Evolutionary conservation across 768 basidiomycete genomes (phyloP).

Genomic region (Sarcomyxa edulis): DNA sequence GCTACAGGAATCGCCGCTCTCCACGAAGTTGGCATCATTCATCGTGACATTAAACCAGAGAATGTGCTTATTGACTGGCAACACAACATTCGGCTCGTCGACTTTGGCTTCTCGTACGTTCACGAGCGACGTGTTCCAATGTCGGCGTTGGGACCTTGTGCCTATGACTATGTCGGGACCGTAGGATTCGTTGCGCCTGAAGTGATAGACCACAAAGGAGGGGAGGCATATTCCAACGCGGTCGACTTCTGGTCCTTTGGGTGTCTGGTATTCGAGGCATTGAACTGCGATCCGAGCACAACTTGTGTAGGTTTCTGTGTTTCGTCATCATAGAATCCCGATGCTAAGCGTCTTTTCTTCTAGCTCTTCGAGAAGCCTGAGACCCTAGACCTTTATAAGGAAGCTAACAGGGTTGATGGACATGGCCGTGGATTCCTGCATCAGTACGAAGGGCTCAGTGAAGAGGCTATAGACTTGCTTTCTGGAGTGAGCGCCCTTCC

Average conservation of each 20-base stretch:
- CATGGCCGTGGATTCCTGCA: constrained; percentile 21
- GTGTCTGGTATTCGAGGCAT: constrained; percentile 33
- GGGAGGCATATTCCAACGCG: constrained; percentile 20
- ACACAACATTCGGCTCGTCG: constrained; percentile 20
- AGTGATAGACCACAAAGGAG: constrained; percentile 18
- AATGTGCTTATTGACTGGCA: constrained; percentile 55
- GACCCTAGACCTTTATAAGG: not conserved
- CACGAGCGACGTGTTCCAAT: constrained; percentile 13
- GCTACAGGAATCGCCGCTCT: constrained; percentile 31
- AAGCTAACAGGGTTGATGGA: not conserved
- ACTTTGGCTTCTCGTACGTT: constrained; percentile 26
- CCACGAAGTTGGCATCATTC: constrained; percentile 71
- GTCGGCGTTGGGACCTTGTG: no score
- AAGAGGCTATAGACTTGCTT: constrained; percentile 19
- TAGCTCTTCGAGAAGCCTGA: not conserved
- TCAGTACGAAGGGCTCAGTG: constrained; percentile 15
- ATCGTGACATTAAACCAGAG: constrained; percentile 97
- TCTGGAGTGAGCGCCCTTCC: constrained; percentile 19
- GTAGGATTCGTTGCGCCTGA: constrained; percentile 36
- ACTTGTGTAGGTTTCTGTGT: constrained; percentile 16
- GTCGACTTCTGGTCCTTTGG: constrained; percentile 41
- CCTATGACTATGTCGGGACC: no score
- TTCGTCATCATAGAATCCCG: not conserved
- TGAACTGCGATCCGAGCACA: constrained; percentile 19
- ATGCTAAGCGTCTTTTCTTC: not conserved